A percentile compares a stretch with the other conserved stretches of the same genome.
These are phyloP conservation scores for Hypocrella siamensis DNA, from an alignment of 2,329 filamentous ascomycete genomes.

Conservation along the genomic window DNA sequence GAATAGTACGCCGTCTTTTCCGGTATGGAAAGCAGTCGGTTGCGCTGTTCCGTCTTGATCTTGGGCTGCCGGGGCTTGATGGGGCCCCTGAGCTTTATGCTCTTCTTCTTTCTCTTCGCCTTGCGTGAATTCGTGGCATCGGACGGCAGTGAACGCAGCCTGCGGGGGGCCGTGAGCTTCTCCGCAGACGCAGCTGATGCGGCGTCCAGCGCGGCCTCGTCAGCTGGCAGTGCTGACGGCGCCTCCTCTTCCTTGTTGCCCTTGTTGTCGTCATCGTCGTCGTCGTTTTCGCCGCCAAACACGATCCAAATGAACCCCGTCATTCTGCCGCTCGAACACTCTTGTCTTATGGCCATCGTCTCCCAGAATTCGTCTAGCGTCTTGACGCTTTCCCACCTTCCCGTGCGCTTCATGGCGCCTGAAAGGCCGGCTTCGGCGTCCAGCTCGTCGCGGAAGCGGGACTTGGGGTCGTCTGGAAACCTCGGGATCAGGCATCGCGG, in stretches of 20 bases:
- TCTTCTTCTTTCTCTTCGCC: conserved; percentile 23
- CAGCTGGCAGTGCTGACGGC: not conserved
- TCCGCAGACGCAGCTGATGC: conserved; percentile 12
- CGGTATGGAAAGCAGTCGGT: conserved; percentile 32
- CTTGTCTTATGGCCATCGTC: conserved; percentile 91
- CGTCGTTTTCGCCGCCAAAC: conserved; percentile 40
- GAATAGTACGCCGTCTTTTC: conserved; percentile 44
- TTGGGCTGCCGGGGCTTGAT: conserved; percentile 49
- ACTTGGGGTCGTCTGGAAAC: conserved; percentile 91
- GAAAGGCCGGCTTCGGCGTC: conserved; percentile 63
- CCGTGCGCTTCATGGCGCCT: conserved; percentile 35
- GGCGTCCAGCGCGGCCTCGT: not conserved
- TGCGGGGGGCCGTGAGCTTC: conserved; percentile 15
- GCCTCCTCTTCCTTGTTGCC: not conserved
- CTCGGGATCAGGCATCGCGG: conserved; percentile 75
- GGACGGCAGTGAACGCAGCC: conserved; percentile 6
- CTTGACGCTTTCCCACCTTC: conserved; percentile 70
- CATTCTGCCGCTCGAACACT: conserved; percentile 81
- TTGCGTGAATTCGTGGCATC: conserved; percentile 16
- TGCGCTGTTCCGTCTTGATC: conserved; percentile 42
- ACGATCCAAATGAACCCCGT: conserved; percentile 94
- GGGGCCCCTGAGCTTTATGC: conserved; percentile 36
- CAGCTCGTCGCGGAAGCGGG: conserved; percentile 73
- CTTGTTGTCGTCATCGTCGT: conserved; percentile 5
- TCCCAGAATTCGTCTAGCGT: conserved; percentile 94